Conservation (phyloP, 106 monocot species). For the Alisma plantagoaquatica region DNA sequence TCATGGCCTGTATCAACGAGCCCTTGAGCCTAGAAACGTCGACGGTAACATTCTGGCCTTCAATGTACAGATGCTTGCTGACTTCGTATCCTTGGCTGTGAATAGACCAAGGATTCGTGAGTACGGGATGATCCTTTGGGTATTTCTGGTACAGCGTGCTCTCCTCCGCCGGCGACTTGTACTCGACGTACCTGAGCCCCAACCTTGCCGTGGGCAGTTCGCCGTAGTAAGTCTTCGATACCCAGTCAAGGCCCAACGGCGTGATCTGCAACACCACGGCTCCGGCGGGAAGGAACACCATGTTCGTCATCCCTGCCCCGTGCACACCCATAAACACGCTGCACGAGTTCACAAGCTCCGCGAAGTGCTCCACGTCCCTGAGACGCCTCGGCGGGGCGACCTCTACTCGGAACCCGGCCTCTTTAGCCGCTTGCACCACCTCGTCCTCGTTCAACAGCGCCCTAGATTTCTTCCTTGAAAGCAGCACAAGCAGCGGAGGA, state of each 20-base stretch:
- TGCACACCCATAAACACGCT: conserved; percentile 58
- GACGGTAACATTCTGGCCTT: conserved; percentile 29
- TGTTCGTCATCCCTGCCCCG: conserved; percentile 61
- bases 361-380: conserved; percentile 16
- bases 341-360: conserved; percentile 36
- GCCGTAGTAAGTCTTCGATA: conserved; percentile 25
- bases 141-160: conserved; percentile 32
- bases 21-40: conserved; percentile 20
- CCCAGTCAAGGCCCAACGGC: conserved; percentile 61
- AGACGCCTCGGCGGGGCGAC: too few species aligned
- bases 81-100: conserved; percentile 29
- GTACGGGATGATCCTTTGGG: conserved; percentile 32
- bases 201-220: conserved; percentile 20
- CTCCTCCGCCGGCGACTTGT: conserved; percentile 31
- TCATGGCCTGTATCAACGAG: conserved; percentile 6
- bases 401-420: too few species aligned
- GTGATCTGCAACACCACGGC: conserved; percentile 52
- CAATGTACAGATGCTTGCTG: conserved; percentile 21
- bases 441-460: conserved; percentile 38
- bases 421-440: conserved; percentile 15
- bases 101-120: conserved; percentile 35
- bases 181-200: conserved; percentile 36
- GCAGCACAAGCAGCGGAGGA: conserved; percentile 39
- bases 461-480: conserved; percentile 39
- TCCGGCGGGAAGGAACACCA: conserved; percentile 36